A percentile compares a stretch with the other conserved stretches of the same genome.
These are phyloP conservation scores for Raffaelea arxii DNA, from an alignment of 2,329 filamentous ascomycete genomes.

Conservation along the genomic window DNA sequence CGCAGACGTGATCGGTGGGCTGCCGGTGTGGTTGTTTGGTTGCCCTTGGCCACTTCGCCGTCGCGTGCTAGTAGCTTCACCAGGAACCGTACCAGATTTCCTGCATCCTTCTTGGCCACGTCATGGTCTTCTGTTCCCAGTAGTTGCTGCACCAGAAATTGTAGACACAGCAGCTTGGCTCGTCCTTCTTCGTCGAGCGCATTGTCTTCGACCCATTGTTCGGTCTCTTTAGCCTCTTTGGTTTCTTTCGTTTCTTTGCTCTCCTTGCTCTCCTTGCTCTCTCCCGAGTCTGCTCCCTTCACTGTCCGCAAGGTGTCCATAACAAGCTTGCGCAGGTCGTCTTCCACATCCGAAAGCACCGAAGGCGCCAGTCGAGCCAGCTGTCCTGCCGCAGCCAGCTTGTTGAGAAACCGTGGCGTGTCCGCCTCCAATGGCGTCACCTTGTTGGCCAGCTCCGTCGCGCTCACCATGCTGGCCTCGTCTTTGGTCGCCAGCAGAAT, in stretches of 20 bases:
- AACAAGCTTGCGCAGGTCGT: slow-evolving; percentile 71
- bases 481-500: slow-evolving; percentile 69
- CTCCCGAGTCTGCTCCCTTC: slow-evolving; percentile 30
- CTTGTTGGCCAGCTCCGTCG: slow-evolving; percentile 71
- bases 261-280: slow-evolving; percentile 31
- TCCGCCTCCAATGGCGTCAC: slow-evolving; percentile 67
- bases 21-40: slow-evolving; percentile 65
- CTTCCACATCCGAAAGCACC: slow-evolving; percentile 62
- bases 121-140: slow-evolving; percentile 47
- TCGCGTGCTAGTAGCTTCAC: slow-evolving; percentile 64
- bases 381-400: slow-evolving; percentile 61
- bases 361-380: slow-evolving; percentile 66
- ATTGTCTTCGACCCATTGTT: slow-evolving; percentile 62
- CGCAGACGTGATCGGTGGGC: slow-evolving; percentile 74
- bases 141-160: slow-evolving; percentile 76
- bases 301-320: slow-evolving; percentile 65
- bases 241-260: background rate
- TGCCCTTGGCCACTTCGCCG: slow-evolving; percentile 70
- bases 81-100: slow-evolving; percentile 62
- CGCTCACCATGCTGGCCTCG: slow-evolving; percentile 71
- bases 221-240: slow-evolving; percentile 32
- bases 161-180: slow-evolving; percentile 76
- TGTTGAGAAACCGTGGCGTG: slow-evolving; percentile 64
- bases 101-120: slow-evolving; percentile 40
- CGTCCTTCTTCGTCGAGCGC: slow-evolving; percentile 70